These are phyloP conservation scores for Wallacemonas sp. DNA, from an alignment of 208 protist genomes.

Conservation along the genomic window DNA sequence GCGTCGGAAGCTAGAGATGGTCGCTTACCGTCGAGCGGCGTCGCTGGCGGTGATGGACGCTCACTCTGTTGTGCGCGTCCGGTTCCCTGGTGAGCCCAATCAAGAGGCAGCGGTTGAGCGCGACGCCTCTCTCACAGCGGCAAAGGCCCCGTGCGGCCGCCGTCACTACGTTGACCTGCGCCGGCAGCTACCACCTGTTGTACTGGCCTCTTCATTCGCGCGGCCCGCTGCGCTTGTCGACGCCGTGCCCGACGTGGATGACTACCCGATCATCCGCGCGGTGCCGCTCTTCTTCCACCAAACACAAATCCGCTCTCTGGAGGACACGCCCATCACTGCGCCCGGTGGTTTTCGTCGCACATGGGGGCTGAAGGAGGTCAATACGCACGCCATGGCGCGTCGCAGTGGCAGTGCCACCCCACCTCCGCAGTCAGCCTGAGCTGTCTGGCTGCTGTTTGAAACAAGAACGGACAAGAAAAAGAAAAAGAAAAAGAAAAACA, in stretches of 20 bases:
- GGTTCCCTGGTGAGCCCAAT: not conserved
- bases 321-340: not conserved
- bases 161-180: not conserved
- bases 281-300: not conserved
- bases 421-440: not conserved
- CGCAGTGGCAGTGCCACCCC: not conserved
- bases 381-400: not conserved
- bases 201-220: not conserved
- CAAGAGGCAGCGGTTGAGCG: too few species aligned
- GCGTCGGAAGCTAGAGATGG: not conserved
- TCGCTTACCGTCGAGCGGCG: not conserved
- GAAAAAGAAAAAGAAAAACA: not conserved
- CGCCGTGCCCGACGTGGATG: too few species aligned
- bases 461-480: not conserved
- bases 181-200: not conserved
- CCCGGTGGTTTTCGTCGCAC: not conserved
- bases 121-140: not conserved
- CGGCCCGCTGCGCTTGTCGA: not conserved
- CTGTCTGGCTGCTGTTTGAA: too few species aligned
- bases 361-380: conserved; percentile 7
- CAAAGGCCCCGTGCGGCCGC: not conserved
- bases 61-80: not conserved
- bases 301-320: not conserved
- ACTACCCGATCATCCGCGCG: not conserved
- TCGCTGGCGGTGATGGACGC: not conserved